phyloP scores from a whole-genome alignment of 2,329 filamentous ascomycete species.

The Alternaria panax region DNA sequence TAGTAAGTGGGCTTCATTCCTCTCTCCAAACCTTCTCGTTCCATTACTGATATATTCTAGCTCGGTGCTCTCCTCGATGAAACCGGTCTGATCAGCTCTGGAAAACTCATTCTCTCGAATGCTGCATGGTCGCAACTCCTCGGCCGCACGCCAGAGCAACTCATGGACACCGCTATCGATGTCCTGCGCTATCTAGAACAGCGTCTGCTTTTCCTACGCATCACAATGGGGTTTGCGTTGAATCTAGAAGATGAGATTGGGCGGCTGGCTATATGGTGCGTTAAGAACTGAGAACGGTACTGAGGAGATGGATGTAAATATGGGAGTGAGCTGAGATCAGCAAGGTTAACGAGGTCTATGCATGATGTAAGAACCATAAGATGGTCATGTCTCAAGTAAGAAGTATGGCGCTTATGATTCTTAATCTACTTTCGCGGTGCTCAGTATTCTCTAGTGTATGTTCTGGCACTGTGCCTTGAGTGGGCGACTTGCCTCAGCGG shows the following conservation, averaged over 20 bases:
- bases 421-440: background rate
- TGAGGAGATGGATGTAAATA: background rate
- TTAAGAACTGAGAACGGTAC: slow-evolving; percentile 24
- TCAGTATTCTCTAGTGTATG: background rate
- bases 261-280: slow-evolving; percentile 44
- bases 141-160: slow-evolving; percentile 53
- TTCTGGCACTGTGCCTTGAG: background rate
- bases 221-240: slow-evolving; percentile 66
- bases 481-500: background rate
- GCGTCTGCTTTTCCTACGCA: slow-evolving; percentile 59
- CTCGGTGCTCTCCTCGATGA: slow-evolving; percentile 60
- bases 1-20: slow-evolving; percentile 37
- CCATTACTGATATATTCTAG: slow-evolving; percentile 21
- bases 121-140: slow-evolving; percentile 62
- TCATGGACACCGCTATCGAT: slow-evolving; percentile 52
- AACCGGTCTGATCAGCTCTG: slow-evolving; percentile 60
- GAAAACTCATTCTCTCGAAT: slow-evolving; percentile 63
- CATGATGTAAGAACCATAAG: background rate
- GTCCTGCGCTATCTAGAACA: slow-evolving; percentile 60
- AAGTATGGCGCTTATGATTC: background rate
- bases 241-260: slow-evolving; percentile 45
- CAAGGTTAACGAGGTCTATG: background rate
- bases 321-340: background rate
- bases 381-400: background rate
- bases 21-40: background rate